Evolutionary conservation across 2,329 filamentous ascomycete species (phyloP), one percentile per base, ranked within the genome.

Genomic region (Alternaria atra): DNA sequence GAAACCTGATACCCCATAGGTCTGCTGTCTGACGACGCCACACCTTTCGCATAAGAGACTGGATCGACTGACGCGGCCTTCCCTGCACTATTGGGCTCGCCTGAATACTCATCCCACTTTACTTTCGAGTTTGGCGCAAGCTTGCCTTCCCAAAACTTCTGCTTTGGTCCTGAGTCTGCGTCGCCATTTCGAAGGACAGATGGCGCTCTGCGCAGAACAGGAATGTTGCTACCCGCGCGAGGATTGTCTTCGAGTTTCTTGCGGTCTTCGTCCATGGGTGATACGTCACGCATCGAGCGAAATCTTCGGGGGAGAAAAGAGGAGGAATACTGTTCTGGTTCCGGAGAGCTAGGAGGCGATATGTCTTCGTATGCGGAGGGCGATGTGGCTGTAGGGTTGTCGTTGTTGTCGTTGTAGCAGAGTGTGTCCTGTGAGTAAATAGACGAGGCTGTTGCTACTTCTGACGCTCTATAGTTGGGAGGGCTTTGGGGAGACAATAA

Each of bases 31-130:
- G 68, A 62, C 29, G 63, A 59, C 9, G 64, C 53, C 6, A 61
- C 62, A 3, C 59, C 67, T 61, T 73, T 70, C 1, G 69, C 69
- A 32, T 70, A 78, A 8, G 71, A 65, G 32, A 84, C 83, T 17
- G 89, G 86, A 61, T 84, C 86, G 27, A 86, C 84, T 61, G 87
- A 86, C 39, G 84, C 84, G 27, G 85, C 80, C 59, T 83, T 86
- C 13, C 88, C 87, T 48, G 80, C 68, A 35, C 65, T 70, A 47
- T 72, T 85, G n/a, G 87, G 86, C 70, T 91, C 89, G 8, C 88
- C 89, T 3, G 89, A 89, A 72, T 86, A 87, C 48, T 85, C 85
- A 77, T 92, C 88, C 89, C 89, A 91, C 65, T 82, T 73, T 6
- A 77, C 75, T 59, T 77, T 77, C 57, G 70, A 70, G 52, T 77